Percentiles rank a stretch among this genome's conserved stretches.
phyloP scores from a whole-genome alignment of 805 yeast genomes.

The Saturnispora dispora region DNA sequence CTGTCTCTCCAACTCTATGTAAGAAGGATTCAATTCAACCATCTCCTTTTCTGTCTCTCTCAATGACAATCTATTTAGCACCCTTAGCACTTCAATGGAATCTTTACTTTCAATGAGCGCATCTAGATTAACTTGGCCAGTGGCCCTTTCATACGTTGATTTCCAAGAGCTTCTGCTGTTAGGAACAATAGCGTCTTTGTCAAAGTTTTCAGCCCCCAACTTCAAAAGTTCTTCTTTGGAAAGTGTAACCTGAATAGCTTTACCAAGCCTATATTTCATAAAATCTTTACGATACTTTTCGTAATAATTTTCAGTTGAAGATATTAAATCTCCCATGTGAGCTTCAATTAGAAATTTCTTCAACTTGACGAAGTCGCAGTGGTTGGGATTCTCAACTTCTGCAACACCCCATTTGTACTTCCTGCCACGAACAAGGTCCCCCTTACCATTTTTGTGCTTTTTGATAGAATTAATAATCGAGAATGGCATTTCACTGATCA shows the following conservation, averaged over 20 bases:
- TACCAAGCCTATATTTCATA: slow-evolving; percentile 31
- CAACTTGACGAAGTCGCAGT: slow-evolving; percentile 67
- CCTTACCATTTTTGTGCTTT: slow-evolving; percentile 33
- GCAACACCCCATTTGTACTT: slow-evolving; percentile 80
- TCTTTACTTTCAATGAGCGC: slow-evolving; percentile 20
- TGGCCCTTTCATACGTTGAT: slow-evolving; percentile 13
- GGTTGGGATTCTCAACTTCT: slow-evolving; percentile 68
- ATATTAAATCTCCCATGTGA: slow-evolving; percentile 68
- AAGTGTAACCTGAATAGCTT: slow-evolving; percentile 19
- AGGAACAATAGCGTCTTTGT: slow-evolving; percentile 18
- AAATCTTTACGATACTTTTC: slow-evolving; percentile 57
- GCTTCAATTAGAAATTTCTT: slow-evolving; percentile 57
- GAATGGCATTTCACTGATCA: slow-evolving; percentile 50
- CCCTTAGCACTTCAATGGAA: slow-evolving; percentile 29
- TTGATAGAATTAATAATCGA: slow-evolving; percentile 62
- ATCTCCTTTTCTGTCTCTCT: slow-evolving; percentile 31
- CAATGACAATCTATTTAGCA: slow-evolving; percentile 31
- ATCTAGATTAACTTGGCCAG: slow-evolving; percentile 23
- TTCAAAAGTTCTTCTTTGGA: slow-evolving; percentile 6
- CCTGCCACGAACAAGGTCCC: slow-evolving; percentile 58
- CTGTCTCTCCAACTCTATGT: slow-evolving; percentile 34
- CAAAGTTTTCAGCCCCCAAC: slow-evolving; percentile 15
- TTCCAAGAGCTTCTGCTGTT: slow-evolving; percentile 22
- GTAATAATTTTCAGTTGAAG: slow-evolving; percentile 70
- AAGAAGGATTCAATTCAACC: slow-evolving; percentile 38